These are phyloP conservation scores for Tetracentron sinense DNA, from an alignment of 164 flowering plant species.

Conservation along the genomic window DNA sequence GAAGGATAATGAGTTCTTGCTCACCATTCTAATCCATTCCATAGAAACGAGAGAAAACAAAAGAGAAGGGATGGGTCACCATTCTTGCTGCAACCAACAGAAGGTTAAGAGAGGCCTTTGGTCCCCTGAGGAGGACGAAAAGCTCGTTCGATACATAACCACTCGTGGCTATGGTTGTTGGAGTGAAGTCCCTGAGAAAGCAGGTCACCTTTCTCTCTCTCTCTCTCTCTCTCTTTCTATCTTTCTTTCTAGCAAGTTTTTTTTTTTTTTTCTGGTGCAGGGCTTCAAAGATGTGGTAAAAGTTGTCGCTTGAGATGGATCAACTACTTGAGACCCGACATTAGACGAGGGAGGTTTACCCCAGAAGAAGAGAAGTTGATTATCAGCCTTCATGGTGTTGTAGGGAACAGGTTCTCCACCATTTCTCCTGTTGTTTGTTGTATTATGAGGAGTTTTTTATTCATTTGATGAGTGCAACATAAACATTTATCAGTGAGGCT, in stretches of 20 bases:
- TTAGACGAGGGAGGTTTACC: conserved; percentile 81
- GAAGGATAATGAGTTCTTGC: not conserved
- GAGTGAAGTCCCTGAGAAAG: conserved; percentile 89
- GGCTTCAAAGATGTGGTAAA: conserved; percentile 93
- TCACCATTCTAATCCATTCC: not conserved
- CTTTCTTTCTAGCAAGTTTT: not conserved
- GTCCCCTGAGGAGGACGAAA: conserved; percentile 90
- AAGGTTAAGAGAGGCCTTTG: conserved; percentile 89
- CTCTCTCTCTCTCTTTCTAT: not conserved
- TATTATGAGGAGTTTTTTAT: too few relatives aligned
- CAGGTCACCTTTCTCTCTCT: conserved; percentile 37
- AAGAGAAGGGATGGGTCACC: conserved; percentile 56
- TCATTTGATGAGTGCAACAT: too few relatives aligned
- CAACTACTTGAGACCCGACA: conserved; percentile 86
- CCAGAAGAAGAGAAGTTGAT: conserved; percentile 87
- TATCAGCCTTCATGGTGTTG: conserved; percentile 79
- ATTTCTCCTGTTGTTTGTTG: too few relatives aligned
- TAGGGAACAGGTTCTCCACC: conserved; percentile 95
- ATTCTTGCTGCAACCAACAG: conserved; percentile 86
- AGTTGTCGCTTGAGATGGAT: conserved; percentile 94
- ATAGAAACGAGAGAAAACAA: not conserved
- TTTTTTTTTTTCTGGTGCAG: conserved; percentile 24
- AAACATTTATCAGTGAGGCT: too few relatives aligned
- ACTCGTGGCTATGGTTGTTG: conserved; percentile 85
- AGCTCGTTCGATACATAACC: conserved; percentile 69